These are phyloP conservation scores for Neopestalotiopsis clavispora DNA, from an alignment of 2,329 filamentous ascomycete species.

Conservation along the genomic window DNA sequence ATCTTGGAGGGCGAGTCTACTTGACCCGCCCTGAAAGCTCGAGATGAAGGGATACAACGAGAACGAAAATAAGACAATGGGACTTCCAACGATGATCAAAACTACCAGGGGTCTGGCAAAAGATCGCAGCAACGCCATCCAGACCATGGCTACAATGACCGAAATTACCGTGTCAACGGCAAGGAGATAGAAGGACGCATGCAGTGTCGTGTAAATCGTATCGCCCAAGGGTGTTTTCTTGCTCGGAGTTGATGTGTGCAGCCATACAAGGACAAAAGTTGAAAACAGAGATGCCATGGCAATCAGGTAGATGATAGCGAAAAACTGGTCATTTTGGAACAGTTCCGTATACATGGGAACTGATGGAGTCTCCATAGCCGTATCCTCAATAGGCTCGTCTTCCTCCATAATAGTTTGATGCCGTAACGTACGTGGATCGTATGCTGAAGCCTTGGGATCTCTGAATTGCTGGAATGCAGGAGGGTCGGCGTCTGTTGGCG, in stretches of 20 bases:
- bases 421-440: conserved; percentile 50
- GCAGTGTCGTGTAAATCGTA: conserved; percentile 89
- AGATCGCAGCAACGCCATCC: conserved; percentile 86
- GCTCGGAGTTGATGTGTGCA: conserved; percentile 79
- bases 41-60: conserved; percentile 89
- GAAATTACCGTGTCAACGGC: conserved; percentile 92
- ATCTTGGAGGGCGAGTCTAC: conserved; percentile 73
- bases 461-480: conserved; percentile 68
- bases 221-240: conserved; percentile 80
- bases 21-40: conserved; percentile 84
- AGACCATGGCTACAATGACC: conserved; percentile 83
- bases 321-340: conserved; percentile 87
- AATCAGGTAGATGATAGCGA: conserved; percentile 88
- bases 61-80: conserved; percentile 85
- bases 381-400: conserved; percentile 38
- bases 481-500: conserved; percentile 55
- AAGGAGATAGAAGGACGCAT: conserved; percentile 86
- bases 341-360: conserved; percentile 68
- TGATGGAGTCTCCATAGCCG: conserved; percentile 51
- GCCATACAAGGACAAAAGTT: conserved; percentile 85
- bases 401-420: conserved; percentile 42
- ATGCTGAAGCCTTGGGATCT: conserved; percentile 45
- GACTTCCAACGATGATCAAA: conserved; percentile 81
- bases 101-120: conserved; percentile 87
- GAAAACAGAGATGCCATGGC: conserved; percentile 83